Evolutionary conservation across 768 basidiomycete species (phyloP).

Genomic region (Cyclocybe aegerita): DNA sequence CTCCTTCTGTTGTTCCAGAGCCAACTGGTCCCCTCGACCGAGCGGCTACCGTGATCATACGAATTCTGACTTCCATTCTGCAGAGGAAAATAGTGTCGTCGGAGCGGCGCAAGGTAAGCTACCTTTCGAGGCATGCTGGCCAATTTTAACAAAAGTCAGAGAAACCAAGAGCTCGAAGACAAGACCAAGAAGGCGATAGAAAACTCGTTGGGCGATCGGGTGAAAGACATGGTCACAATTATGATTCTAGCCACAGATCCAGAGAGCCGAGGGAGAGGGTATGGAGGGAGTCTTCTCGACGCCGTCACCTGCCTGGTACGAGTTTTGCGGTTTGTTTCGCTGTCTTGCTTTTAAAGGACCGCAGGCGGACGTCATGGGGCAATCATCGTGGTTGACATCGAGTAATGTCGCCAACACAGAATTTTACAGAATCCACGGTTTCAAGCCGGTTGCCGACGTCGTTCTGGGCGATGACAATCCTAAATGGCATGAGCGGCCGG

Average conservation of each 20-base stretch:
- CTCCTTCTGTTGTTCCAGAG: not conserved
- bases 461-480: conserved; percentile 23
- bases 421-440: conserved; percentile 25
- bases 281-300: conserved; percentile 22
- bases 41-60: not conserved
- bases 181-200: conserved; percentile 12
- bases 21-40: conserved; percentile 2
- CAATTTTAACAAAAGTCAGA: conserved; percentile 9
- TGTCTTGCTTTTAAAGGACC: not conserved
- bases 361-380: conserved; percentile 19
- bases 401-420: conserved; percentile 17
- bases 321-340: not conserved
- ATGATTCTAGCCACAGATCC: conserved; percentile 19
- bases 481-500: conserved; percentile 19
- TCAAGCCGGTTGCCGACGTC: conserved; percentile 14
- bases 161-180: conserved; percentile 14
- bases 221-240: conserved; percentile 20
- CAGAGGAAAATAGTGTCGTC: conserved; percentile 3
- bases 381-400: conserved; percentile 19
- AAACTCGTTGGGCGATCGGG: conserved; percentile 14
- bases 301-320: conserved; percentile 20
- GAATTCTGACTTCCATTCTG: conserved; percentile 5
- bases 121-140: not conserved
- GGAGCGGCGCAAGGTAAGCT: conserved; percentile 10
- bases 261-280: conserved; percentile 18